phyloP scores from a whole-genome alignment of 305 asterid species.

The Solanum hybrid region DNA sequence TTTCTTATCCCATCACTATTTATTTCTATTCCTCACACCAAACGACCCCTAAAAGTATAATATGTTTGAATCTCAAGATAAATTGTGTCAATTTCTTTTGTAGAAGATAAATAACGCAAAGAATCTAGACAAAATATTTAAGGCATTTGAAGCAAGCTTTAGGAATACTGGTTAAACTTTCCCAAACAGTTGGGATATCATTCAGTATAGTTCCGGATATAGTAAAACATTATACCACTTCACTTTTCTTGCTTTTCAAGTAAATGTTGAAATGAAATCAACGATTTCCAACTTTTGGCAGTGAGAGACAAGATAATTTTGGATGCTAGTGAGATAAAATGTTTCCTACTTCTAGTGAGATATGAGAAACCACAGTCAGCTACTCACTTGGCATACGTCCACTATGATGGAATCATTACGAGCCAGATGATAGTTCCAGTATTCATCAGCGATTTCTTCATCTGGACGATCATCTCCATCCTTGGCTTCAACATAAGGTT shows the following conservation, averaged over 20 bases:
- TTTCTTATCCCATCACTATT: too few species aligned
- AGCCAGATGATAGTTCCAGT: constrained; percentile 90
- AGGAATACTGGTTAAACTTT: neutral
- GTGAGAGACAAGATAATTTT: neutral
- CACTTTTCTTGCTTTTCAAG: neutral
- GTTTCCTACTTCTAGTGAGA: neutral
- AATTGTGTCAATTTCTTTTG: neutral
- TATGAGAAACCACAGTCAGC: neutral
- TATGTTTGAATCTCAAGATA: neutral
- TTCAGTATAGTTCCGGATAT: neutral
- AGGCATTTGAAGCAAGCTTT: neutral
- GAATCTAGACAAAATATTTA: neutral
- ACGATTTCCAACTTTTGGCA: neutral
- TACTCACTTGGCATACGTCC: constrained; percentile 85
- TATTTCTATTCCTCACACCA: too few species aligned
- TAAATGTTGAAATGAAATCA: neutral
- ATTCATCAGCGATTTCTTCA: constrained; percentile 84
- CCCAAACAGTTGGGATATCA: neutral
- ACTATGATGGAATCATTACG: constrained; percentile 95
- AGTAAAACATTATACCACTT: neutral
- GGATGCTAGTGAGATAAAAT: neutral
- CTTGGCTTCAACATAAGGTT: constrained; percentile 86
- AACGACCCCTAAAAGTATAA: neutral
- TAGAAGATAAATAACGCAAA: neutral
- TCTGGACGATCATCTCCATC: constrained; percentile 81